Conservation (phyloP, 2,329 filamentous ascomycete species). For the Fusarium sulawesiense region DNA sequence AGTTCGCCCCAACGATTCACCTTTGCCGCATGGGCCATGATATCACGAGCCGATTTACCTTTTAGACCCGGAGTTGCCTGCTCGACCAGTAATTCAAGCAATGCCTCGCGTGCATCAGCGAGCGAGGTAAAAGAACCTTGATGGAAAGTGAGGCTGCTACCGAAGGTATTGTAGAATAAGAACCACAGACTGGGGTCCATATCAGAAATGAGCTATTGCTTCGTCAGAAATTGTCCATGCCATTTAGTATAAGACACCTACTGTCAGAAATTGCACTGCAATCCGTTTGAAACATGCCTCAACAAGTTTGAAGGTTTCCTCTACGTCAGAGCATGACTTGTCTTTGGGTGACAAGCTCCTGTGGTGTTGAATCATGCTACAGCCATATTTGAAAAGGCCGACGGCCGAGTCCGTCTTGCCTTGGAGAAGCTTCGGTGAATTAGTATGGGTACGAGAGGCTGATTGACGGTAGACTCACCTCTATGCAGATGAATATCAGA, state of each 20-base stretch:
- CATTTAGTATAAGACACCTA: neutral
- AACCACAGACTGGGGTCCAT: neutral
- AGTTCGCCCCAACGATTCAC: constrained; percentile 10
- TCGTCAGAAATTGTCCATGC: rapidly evolving
- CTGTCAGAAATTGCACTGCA: constrained; percentile 17
- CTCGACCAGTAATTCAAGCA: constrained; percentile 20
- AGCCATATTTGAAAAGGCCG: constrained; percentile 27
- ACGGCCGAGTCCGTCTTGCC: constrained; percentile 28
- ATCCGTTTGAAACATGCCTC: constrained; percentile 21
- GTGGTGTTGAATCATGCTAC: constrained; percentile 24
- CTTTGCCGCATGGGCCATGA: neutral
- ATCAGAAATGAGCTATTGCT: constrained; percentile 13
- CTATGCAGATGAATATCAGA: constrained; percentile 33
- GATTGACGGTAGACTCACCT: neutral
- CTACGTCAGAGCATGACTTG: neutral
- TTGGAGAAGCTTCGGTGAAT: constrained; percentile 11
- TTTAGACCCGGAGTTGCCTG: constrained; percentile 22
- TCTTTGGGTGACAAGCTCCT: neutral
- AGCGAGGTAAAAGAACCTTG: constrained; percentile 5
- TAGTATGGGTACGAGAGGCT: neutral
- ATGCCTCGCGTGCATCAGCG: constrained; percentile 5
- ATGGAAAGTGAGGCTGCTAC: rapidly evolving
- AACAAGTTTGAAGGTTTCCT: neutral
- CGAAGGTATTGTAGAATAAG: constrained; percentile 1
- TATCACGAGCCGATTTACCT: neutral